phyloP scores from a whole-genome alignment of 805 yeast genomes.

The Citeromyces matritensis region DNA sequence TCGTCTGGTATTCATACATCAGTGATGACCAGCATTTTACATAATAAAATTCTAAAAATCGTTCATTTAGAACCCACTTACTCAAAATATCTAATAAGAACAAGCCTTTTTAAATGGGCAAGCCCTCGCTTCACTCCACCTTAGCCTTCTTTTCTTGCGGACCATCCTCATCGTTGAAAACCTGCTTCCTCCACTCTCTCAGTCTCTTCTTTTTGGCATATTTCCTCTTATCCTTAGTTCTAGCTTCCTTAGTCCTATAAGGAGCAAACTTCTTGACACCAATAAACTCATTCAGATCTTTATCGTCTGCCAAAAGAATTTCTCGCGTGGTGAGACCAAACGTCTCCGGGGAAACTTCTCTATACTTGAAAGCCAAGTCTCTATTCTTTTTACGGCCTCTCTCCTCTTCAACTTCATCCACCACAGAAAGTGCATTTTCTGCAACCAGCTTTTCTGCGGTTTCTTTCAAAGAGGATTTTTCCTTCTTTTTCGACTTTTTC shows the following conservation, averaged over 20 bases:
- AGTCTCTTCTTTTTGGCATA: conserved; percentile 70
- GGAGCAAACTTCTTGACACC: conserved; percentile 92
- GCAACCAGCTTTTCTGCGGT: conserved; percentile 73
- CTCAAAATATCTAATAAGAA: too few relatives aligned
- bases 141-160: too few relatives aligned
- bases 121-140: too few relatives aligned
- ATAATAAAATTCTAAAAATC: too few relatives aligned
- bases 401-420: conserved; percentile 56
- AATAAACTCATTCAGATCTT: conserved; percentile 66
- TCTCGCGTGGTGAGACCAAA: conserved; percentile 80
- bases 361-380: conserved; percentile 54
- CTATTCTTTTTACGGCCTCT: conserved; percentile 42
- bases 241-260: conserved; percentile 62
- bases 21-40: too few relatives aligned
- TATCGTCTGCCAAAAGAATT: conserved; percentile 81
- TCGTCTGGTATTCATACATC: too few relatives aligned
- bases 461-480: conserved; percentile 42
- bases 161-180: conserved; percentile 51
- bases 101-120: too few relatives aligned
- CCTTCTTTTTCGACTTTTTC: conserved; percentile 40
- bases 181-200: conserved; percentile 80
- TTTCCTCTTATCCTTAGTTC: conserved; percentile 69
- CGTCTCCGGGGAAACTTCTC: conserved; percentile 91
- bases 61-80: too few relatives aligned
- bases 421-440: conserved; percentile 44